Evolutionary conservation across 106 monocot genomes (phyloP), one percentile per base, ranked within the genome.

Genomic region (Dioscorea dumetorum): DNA sequence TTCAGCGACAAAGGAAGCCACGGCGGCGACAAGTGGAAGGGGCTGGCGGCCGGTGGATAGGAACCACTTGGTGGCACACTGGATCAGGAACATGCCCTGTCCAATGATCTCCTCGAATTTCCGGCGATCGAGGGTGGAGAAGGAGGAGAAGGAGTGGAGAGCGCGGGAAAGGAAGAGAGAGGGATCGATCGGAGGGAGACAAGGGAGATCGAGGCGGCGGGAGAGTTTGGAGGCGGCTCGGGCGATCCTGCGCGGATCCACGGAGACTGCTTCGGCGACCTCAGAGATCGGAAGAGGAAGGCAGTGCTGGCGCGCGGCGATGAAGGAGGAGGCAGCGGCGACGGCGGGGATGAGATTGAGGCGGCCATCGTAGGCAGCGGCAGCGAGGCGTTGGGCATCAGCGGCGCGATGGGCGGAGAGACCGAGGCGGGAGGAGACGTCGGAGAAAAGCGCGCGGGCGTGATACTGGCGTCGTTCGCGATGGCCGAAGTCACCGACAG

Each of bases 31-130:
- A 7, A 90, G 17, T 0, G 90, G 94, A 12, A 87, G 71, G 15
- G 90, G 94, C 19, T 80, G 82, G 10, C 90, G 69, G 23, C 87
- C 94, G 0, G 94, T 87, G 35, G 90, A 72, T 72, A 94, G 84
- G 63, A 73, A 86, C 90, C 94, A 94, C 57, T 85, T 84, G 48
- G 75, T 67, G 49, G 79, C 52, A 67, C 91, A 91, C 19, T 72
- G 76, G 41, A 85, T 69, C 52, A 91, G 65, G 77, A 91, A 91
- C 61, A 73, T 67, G 19, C 79, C 82, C 57, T 91, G 91, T 50
- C 65, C 64, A 15, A 79, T 50, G 63, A 93, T 59, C 72, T 79
- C 70, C 15, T 81, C 77, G 19, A 21, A 11, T 64, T 41, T 93
- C 5, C 71, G 63, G 10, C 49, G 15, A 8, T 72, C 74, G 23